Conservation (phyloP, 495 filamentous ascomycete genomes). For the Aspergillus saccharolyticus region DNA sequence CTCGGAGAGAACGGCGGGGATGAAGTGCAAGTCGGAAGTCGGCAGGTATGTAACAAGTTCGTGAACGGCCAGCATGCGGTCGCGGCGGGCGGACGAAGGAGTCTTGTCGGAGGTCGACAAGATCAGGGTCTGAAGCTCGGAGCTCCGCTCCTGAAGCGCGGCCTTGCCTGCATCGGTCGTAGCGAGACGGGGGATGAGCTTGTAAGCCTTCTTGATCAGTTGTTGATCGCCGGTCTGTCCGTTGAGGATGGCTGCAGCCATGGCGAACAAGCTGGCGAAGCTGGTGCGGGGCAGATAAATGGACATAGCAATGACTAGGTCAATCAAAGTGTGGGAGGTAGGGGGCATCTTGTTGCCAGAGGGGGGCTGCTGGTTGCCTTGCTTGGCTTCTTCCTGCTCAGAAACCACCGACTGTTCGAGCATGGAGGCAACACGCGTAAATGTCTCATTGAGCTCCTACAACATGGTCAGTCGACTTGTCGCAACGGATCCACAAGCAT, state of each 20-base stretch:
- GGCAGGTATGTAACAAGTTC: constrained; percentile 74
- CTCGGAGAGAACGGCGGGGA: constrained; percentile 84
- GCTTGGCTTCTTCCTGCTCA: constrained; percentile 52
- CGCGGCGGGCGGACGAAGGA: constrained; percentile 73
- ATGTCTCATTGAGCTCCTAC: constrained; percentile 79
- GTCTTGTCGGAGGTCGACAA: constrained; percentile 73
- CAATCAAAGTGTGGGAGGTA: constrained; percentile 92
- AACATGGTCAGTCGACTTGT: constrained; percentile 17
- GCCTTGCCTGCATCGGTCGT: constrained; percentile 66
- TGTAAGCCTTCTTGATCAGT: constrained; percentile 99
- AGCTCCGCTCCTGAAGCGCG: constrained; percentile 65
- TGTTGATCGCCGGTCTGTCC: constrained; percentile 66
- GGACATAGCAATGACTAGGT: constrained; percentile 90
- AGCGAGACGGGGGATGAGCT: constrained; percentile 84
- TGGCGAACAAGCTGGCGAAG: constrained; percentile 73
- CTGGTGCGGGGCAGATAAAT: constrained; percentile 82
- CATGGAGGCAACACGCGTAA: constrained; percentile 76
- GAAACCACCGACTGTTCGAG: constrained; percentile 63
- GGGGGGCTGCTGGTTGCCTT: constrained; percentile 53
- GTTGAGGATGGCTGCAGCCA: constrained; percentile 74
- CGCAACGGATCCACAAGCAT: not conserved
- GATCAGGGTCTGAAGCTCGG: constrained; percentile 73
- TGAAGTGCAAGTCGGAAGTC: constrained; percentile 75
- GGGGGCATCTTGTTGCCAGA: constrained; percentile 75
- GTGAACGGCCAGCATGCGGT: constrained; percentile 77